phyloP scores from a whole-genome alignment of 75 land plant species.

The Sequoiadendron giganteum region DNA sequence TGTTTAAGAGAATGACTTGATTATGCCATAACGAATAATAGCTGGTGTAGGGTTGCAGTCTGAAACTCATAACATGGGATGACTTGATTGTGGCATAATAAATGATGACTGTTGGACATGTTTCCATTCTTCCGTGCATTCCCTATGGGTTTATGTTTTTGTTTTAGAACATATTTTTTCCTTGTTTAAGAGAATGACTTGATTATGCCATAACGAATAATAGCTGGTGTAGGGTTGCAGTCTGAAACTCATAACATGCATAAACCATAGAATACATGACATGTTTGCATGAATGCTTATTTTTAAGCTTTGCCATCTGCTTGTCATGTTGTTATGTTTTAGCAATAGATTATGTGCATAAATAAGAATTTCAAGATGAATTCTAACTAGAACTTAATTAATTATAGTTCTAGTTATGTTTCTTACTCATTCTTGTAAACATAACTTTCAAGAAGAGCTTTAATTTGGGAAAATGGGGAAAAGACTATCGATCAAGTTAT shows the following conservation, averaged over 20 bases:
- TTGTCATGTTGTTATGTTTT: not conserved
- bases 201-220: not conserved
- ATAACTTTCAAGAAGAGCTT: not conserved
- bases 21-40: not conserved
- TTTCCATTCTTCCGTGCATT: not conserved
- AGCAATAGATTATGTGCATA: not conserved
- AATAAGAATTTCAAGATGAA: not conserved
- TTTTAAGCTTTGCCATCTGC: not conserved
- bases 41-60: not conserved
- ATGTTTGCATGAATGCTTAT: not conserved
- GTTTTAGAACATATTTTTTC: not conserved
- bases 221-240: not conserved
- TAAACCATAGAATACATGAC: not conserved
- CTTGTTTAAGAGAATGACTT: not conserved
- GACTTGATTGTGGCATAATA: not conserved
- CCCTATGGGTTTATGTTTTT: not conserved
- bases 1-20: not conserved
- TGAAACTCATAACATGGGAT: not conserved
- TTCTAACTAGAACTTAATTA: not conserved
- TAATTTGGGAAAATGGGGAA: not conserved
- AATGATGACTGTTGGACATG: not conserved
- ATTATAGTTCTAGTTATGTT: not conserved
- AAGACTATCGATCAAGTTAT: not conserved
- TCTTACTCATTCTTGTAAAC: not conserved
- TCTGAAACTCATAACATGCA: not conserved